Evolutionary conservation across 2,329 filamentous ascomycete species (phyloP), one percentile per base, ranked within the genome.

Genomic region (Neopestalotiopsis rosae): DNA sequence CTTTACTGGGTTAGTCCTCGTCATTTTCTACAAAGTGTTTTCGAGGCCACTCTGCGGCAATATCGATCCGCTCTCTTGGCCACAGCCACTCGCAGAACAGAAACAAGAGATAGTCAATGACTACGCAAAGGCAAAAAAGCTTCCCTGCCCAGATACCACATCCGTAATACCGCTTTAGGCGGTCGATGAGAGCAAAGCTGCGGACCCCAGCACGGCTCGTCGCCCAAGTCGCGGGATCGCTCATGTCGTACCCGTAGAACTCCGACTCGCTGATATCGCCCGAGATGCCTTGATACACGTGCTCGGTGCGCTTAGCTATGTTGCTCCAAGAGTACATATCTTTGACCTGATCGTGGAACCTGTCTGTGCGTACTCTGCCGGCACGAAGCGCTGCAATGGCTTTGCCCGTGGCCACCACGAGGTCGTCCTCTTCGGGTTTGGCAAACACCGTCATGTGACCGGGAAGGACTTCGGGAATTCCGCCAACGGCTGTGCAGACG

Each of bases 251-350:
- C 17, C 94, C 94, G 77, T 97, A 97, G 76, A 97, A 97, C 69
- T 97, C 94, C 67, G 92, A 91, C 74, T 97, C 94, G 72, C 89
- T 90, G 66, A 97, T 90, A n/a, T 90, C 90, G 7, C 94, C 95
- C 2, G 91, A 94, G 74, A 99, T 97, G 62, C 96, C 94, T 78
- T 97, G 91, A 80, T 99, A 99, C 0, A 99, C 96, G 38, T 95
- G 89, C 81, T 99, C 96, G 0, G 96, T 98, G 67, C 96, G 92
- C 74, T 92, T 89, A 14, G 96, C 96, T 34, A 99, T 95, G 79
- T 99, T 95, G 34, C 93, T 93, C 96, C 96, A 99, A 1, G 94
- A 97, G 82, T 99, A 99, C 96, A 98, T 98, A 84, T 93, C 93
- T 80, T 95, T 94, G 71, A 99, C 96, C 80, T 98, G 93, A 73